phyloP scores from a whole-genome alignment of 257 asterid genomes.

The Solanum etuberosum region DNA sequence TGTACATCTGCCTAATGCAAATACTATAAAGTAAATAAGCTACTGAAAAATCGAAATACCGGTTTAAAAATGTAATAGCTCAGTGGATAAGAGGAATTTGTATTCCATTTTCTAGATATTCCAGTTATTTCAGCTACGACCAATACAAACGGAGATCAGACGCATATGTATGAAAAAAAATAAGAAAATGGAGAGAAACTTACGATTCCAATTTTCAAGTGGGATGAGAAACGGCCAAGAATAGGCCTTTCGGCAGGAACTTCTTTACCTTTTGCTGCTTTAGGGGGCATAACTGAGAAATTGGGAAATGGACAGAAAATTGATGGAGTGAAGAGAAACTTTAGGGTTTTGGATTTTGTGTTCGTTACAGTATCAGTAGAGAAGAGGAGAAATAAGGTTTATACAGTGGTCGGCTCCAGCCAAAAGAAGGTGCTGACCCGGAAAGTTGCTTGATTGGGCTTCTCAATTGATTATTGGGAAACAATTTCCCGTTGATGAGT shows the following conservation, averaged over 20 bases:
- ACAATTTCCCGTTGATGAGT: too few species aligned
- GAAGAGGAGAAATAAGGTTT: background rate
- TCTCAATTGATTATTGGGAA: too few species aligned
- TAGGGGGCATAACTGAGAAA: conserved; percentile 65
- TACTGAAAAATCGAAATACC: background rate
- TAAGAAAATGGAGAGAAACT: conserved; percentile 2
- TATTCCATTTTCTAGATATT: background rate
- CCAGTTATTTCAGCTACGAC: background rate
- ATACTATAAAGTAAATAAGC: background rate
- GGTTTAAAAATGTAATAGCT: background rate
- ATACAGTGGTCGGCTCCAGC: background rate
- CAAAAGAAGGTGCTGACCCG: background rate
- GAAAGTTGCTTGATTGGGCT: background rate
- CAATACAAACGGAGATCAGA: background rate
- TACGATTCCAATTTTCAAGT: conserved; percentile 93
- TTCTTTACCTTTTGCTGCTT: conserved; percentile 83
- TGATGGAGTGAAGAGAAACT: background rate
- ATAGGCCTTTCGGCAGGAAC: conserved; percentile 77
- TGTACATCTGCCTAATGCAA: background rate
- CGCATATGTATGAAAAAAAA: background rate
- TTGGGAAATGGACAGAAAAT: background rate
- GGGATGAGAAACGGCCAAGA: conserved; percentile 94
- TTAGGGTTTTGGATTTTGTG: conserved; percentile 1
- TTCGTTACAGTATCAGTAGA: background rate
- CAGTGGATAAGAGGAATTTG: background rate